Evolutionary conservation across 768 basidiomycete species (phyloP), one percentile per base, ranked within the genome.

Genomic region (Crepidotus variabilis): DNA sequence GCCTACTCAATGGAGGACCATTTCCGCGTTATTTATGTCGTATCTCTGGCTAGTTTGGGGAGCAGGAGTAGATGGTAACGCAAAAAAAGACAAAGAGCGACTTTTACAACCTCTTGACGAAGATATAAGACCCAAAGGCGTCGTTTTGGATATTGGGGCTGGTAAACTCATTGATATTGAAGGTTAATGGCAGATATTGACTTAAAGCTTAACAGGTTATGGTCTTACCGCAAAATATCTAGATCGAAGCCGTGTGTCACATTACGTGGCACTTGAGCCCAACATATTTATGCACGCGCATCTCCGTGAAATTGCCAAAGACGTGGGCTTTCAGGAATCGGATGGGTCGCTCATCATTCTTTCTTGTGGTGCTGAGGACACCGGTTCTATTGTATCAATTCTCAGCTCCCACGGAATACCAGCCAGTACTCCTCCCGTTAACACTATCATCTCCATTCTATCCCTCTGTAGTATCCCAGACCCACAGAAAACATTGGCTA

Each of bases 201-300:
- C 14, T 20, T 4, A 48, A 22, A 2, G 28, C 22, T 10, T 20
- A 20, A 10, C 33, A 88, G 88, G 85, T 0, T 74, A 81, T 55
- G 89, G 90, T 0, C 87, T 88, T 63, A 81, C 79, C 0, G 70
- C 78, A 11, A 74, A 73, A 28, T 90, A 91, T 61, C 78, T 92
- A 21, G 78, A 88, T 55, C 72, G 65, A 28, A 57, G 62, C 1
- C 72, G 69, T 24, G 84, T 90, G 18, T 78, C 80, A 1, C 82
- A 75, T 65, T 90, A 91, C 60, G 72, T 90, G 49, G 89, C 88
- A 1, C 66, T 91, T 5, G 89, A 91, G 62, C 89, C 90, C 6
- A 91, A 90, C 61, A 53, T 59, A 4, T 68, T 72, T 53, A 88
- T 90, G 87, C 87, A 90, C 63, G 55, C 71, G 4, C 64, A 73